Evolutionary conservation across 306 rosid genomes (phyloP).

Genomic region (Quercus alba): DNA sequence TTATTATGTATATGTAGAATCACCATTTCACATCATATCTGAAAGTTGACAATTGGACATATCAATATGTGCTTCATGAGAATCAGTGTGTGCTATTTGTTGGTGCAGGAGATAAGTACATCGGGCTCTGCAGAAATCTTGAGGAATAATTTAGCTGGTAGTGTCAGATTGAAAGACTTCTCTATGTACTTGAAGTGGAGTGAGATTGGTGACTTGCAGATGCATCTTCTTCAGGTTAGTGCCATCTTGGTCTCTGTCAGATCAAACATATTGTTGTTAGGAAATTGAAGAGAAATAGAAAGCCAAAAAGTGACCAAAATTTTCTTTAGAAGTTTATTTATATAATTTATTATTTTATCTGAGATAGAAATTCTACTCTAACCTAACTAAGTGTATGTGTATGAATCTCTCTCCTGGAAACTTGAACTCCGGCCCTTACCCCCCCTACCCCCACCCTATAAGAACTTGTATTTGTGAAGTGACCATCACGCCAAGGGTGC

Average conservation of each 20-base stretch:
- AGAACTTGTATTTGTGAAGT: too few species aligned
- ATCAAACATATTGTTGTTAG: neutral
- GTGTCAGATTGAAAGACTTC: constrained; percentile 44
- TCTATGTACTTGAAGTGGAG: constrained; percentile 73
- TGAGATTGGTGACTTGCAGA: constrained; percentile 64
- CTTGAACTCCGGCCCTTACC: too few species aligned
- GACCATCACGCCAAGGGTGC: too few species aligned
- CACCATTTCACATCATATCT: neutral
- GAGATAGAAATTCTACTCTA: too few species aligned
- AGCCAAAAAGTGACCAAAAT: neutral
- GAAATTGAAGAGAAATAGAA: neutral
- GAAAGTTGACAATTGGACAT: neutral
- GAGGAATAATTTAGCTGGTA: constrained; percentile 45
- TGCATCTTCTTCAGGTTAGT: constrained; percentile 61
- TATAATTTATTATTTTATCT: too few species aligned
- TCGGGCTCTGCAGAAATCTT: constrained; percentile 51
- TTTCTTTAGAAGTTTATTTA: neutral
- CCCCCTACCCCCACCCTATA: too few species aligned
- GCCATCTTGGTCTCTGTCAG: neutral
- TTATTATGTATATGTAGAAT: neutral
- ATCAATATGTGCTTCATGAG: neutral
- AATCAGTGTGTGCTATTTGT: constrained; percentile 16
- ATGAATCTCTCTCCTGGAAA: too few species aligned
- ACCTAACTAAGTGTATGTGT: too few species aligned
- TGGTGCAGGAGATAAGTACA: constrained; percentile 63